A percentile compares a stretch with the other conserved stretches of the same genome.
phyloP scores from a whole-genome alignment of 2,329 filamentous ascomycete species.

The Ceratocystis papillata region DNA sequence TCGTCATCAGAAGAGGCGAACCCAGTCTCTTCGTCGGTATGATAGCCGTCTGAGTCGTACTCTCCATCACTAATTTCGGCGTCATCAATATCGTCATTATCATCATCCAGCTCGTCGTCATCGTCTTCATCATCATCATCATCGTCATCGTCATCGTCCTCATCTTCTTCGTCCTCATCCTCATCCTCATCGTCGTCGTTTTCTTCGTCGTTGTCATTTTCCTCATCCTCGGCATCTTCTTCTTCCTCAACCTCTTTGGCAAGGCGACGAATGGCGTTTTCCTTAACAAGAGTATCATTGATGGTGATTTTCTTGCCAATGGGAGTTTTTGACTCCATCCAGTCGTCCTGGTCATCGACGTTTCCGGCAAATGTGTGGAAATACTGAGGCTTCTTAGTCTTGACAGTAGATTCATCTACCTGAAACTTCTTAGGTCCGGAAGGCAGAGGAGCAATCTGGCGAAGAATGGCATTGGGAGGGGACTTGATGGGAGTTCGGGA shows the following conservation, averaged over 20 bases:
- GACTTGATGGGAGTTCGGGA: conserved; percentile 17
- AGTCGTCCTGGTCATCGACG: conserved; percentile 72
- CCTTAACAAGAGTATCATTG: conserved; percentile 78
- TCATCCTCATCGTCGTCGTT: conserved; percentile 42
- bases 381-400: conserved; percentile 42
- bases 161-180: conserved; percentile 39
- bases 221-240: conserved; percentile 59
- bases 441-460: conserved; percentile 15
- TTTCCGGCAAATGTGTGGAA: conserved; percentile 93
- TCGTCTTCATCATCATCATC: conserved; percentile 44
- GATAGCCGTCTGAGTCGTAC: conserved; percentile 56
- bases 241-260: conserved; percentile 89
- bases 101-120: conserved; percentile 41
- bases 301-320: conserved; percentile 67
- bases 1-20: conserved; percentile 59
- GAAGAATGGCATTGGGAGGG: conserved; percentile 16
- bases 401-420: conserved; percentile 21
- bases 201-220: conserved; percentile 38
- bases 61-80: conserved; percentile 56
- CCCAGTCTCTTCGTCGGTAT: conserved; percentile 60
- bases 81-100: conserved; percentile 44
- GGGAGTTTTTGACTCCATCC: conserved; percentile 63
- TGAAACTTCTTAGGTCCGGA: conserved; percentile 23
- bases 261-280: conserved; percentile 75
- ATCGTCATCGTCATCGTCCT: conserved; percentile 31